These are phyloP conservation scores for Karstenula rhodostoma DNA, from an alignment of 2,329 filamentous ascomycete species.

Conservation along the genomic window DNA sequence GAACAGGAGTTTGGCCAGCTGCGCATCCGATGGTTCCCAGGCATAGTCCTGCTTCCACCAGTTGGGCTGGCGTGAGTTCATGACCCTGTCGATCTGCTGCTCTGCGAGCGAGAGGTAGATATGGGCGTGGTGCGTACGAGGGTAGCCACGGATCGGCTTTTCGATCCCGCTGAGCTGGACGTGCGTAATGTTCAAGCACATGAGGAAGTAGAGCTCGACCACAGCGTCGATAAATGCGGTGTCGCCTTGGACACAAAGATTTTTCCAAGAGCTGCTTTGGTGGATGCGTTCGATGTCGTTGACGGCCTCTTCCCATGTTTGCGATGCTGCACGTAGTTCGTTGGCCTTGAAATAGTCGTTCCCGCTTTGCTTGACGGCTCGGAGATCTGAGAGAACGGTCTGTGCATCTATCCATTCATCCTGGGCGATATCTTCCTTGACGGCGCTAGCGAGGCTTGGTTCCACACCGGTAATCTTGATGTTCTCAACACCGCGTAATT, in stretches of 20 bases:
- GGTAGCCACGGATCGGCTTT: slow-evolving; percentile 3
- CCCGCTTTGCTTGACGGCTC: slow-evolving; percentile 22
- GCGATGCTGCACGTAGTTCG: slow-evolving; percentile 8
- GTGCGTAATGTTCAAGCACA: slow-evolving; percentile 28
- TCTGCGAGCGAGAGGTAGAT: background rate
- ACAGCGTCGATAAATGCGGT: slow-evolving; percentile 22
- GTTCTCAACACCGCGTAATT: background rate
- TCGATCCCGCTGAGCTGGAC: slow-evolving; percentile 16
- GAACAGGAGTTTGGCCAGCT: slow-evolving; percentile 6
- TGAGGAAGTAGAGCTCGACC: slow-evolving; percentile 25
- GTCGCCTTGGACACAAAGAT: slow-evolving; percentile 16
- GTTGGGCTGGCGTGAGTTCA: background rate
- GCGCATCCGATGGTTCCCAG: background rate
- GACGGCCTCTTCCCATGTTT: slow-evolving; percentile 23
- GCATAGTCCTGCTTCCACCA: background rate
- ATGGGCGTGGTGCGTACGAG: background rate
- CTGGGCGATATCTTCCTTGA: slow-evolving; percentile 19
- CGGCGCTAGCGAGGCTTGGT: slow-evolving; percentile 17
- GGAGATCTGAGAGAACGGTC: slow-evolving; percentile 16
- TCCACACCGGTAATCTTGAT: slow-evolving; percentile 1
- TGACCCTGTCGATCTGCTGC: slow-evolving; percentile 1
- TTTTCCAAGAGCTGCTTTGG: slow-evolving; percentile 19
- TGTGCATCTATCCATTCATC: slow-evolving; percentile 21
- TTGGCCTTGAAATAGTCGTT: slow-evolving; percentile 15
- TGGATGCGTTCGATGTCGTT: slow-evolving; percentile 22